Base-by-base conservation (phyloP, 2,329 filamentous ascomycete species). In the Hirsutella minnesotensis region DNA sequence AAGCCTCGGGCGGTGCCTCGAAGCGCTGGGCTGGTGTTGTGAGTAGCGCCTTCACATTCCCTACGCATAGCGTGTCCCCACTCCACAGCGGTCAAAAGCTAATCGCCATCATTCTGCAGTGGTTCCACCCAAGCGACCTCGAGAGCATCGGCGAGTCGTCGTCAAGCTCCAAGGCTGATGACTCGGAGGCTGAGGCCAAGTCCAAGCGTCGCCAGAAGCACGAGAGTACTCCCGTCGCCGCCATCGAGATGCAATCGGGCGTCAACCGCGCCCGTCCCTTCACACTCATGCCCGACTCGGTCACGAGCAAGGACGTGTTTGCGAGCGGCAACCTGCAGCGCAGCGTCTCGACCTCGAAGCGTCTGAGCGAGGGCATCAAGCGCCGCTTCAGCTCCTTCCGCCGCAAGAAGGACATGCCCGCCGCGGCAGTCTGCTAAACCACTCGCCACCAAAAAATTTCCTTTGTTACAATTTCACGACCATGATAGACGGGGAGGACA, bases 121-220 rank as follows among this genome's bases (percentile, higher is more conserved):
- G 75, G 51, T 92, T 94, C 59, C 75, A 77, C 44, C 80, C 82
- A 5, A 76, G 83, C 37, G 86, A 94, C 55, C 71, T 86, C 48
- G 89, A 90, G 61, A 86, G 86, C 54, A 87, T 92, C 62, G 83
- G 83, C 37, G 84, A 90, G 56, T 83, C 85, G 3, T 78, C 75
- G 2, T 92, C 75, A 63, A 76, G 78, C 8, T 71, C 83, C 29
- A 86, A 90, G 53, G 75, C 75, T 48, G 74, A 77, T 1, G 24
- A 27, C 24, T 27, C 24, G 24, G 24, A 27, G 7, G 63, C 80
- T 19, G 24, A 27, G 7, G 63, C 80, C 19, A 84, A 83, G 58
- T 72, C 75, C 21, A 70, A 77, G 56, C 75, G 56, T 51, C 52
- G 53, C 18, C 56, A 56, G 44, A 53, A 53, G 33, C 57, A 59